phyloP scores from a whole-genome alignment of 2,329 filamentous ascomycete species.

The Neurospora sp. region DNA sequence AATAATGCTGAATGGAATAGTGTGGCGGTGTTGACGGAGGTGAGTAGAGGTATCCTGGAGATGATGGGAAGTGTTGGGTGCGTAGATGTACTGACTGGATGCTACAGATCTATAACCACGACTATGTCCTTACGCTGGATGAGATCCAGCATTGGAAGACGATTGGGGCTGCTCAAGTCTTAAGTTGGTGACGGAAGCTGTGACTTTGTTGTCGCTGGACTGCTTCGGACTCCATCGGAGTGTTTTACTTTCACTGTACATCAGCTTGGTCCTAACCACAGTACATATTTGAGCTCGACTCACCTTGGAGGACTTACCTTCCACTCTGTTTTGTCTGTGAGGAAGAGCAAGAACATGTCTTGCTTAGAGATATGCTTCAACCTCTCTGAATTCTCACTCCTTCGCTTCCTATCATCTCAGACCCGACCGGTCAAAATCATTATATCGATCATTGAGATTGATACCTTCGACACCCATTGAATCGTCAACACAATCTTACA shows the following conservation, averaged over 20 bases:
- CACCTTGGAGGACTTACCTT: neutral
- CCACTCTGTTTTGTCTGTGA: neutral
- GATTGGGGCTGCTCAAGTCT: neutral
- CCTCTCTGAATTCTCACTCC: too few relatives aligned
- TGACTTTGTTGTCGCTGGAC: neutral
- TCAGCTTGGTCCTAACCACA: neutral
- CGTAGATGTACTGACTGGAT: neutral
- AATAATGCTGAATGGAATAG: conserved; percentile 31
- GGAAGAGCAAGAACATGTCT: neutral
- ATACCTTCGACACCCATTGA: too few relatives aligned
- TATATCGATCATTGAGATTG: neutral
- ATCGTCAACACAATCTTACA: too few relatives aligned
- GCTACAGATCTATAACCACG: conserved; percentile 21
- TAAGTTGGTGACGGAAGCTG: neutral
- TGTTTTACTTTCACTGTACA: neutral
- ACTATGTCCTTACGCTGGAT: conserved; percentile 25
- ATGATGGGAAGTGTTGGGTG: neutral
- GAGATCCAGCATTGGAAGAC: conserved; percentile 25
- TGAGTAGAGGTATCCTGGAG: conserved; percentile 9
- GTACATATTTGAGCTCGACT: neutral
- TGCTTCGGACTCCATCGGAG: neutral
- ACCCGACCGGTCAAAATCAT: neutral
- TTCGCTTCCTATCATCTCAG: neutral
- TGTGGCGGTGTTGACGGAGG: conserved; percentile 27
- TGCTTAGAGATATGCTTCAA: neutral